These are phyloP conservation scores for Dichotomopilus funicola DNA, from an alignment of 2,329 filamentous ascomycete genomes.

Conservation along the genomic window DNA sequence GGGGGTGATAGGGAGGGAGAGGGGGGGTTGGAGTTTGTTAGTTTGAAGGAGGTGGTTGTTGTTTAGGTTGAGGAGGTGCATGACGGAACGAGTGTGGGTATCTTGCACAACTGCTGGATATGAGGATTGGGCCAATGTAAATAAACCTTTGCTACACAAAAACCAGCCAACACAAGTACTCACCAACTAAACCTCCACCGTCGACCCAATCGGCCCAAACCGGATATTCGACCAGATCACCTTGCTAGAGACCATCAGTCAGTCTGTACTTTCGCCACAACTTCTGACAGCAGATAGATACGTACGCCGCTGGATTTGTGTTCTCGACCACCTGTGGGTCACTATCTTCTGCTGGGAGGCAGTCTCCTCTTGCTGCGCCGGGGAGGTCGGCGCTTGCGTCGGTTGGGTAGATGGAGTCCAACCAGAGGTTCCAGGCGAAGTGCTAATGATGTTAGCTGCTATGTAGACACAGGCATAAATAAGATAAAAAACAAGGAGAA, in stretches of 20 bases:
- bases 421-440: constrained; percentile 58
- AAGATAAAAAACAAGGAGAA: neutral
- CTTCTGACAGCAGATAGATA: neutral
- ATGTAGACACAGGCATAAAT: neutral
- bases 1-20: no score
- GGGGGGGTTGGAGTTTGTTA: constrained; percentile 31
- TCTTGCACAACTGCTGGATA: no score
- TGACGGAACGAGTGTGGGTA: no score
- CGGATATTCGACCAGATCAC: constrained; percentile 44
- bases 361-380: constrained; percentile 40
- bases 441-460: constrained; percentile 12
- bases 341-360: constrained; percentile 16
- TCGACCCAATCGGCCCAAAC: constrained; percentile 40
- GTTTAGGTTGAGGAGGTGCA: neutral
- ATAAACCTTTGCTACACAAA: no score
- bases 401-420: constrained; percentile 41
- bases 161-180: no score
- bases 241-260: constrained; percentile 18
- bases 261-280: neutral
- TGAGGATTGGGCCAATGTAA: no score
- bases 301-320: constrained; percentile 29
- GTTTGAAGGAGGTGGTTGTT: constrained; percentile 8
- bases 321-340: constrained; percentile 33
- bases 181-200: constrained; percentile 19
- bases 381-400: constrained; percentile 25